Base-by-base conservation (phyloP, 148 eudicot species). In the Rhododendron simsii region DNA sequence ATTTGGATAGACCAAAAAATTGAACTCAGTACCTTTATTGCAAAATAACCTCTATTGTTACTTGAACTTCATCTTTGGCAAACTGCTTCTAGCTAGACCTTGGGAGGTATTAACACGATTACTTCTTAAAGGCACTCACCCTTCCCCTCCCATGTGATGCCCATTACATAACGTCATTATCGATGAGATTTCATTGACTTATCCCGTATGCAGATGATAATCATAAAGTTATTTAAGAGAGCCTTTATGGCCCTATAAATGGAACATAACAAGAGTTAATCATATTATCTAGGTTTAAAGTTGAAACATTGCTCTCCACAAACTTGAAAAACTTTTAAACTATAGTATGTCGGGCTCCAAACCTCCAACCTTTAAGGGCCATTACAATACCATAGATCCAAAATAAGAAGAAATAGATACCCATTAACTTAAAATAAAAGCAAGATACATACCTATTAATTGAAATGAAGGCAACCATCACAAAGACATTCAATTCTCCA, bases 41-140 rank as follows among this genome's bases (percentile, higher is more conserved):
- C 78, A 37, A 6, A 37, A 30, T 75, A 75, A 75, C 26, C 18
- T 76, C n/a, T 37, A 5, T 23, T 77, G 44, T 20, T 77, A 77
- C 50, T 77, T 77, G 12, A 77, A n/a, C 80, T 77, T 77, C 81
- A 41, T 78, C 16, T 78, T 78, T 10, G 81, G 53, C 48, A 45
- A 78, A 4, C 57, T 47, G 20, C 21, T 47, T 26, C 57, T 45
- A 13, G 55, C 33, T 78, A 47, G 3, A n/a, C 26, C 21, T 78
- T 78, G 4, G 55, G 57, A 47, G 37, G 81, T 47, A 71, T 30
- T 30, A 47, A 23, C 37, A n/a, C 2, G 2, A 3, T 23, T 78
- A 78, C 20, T 78, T 45, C 16, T 11, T n/a, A 78, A 20, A 41
- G 33, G 30, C 18, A 78, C 55, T 47, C 55, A 6, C 81, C 81